Conservation (phyloP, 2,329 filamentous ascomycete genomes). For the Calonectria multiphialidica region DNA sequence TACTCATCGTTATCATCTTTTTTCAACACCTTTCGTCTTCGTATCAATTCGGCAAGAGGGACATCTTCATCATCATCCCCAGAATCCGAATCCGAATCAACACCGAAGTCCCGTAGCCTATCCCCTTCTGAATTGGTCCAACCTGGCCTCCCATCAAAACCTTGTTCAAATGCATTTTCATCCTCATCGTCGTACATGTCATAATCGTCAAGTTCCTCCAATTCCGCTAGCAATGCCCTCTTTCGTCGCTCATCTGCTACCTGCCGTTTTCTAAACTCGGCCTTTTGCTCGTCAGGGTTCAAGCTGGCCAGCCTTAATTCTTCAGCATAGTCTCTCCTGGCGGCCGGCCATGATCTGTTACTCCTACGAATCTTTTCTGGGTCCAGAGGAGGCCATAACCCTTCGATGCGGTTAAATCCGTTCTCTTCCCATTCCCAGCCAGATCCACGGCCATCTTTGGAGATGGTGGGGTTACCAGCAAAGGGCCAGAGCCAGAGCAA, state of each 20-base stretch:
- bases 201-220: conserved; percentile 70
- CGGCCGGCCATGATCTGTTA: conserved; percentile 54
- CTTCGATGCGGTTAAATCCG: conserved; percentile 75
- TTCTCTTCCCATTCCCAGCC: conserved; percentile 80
- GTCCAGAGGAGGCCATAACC: conserved; percentile 73
- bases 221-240: conserved; percentile 59
- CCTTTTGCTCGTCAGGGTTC: conserved; percentile 59
- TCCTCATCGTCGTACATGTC: conserved; percentile 69
- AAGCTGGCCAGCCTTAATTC: conserved; percentile 51
- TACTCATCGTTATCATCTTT: conserved; percentile 48
- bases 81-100: conserved; percentile 73
- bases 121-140: conserved; percentile 86
- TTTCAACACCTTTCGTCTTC: conserved; percentile 60
- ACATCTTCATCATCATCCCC: conserved; percentile 67
- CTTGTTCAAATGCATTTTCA: conserved; percentile 58
- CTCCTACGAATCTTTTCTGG: conserved; percentile 69
- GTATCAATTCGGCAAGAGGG: conserved; percentile 76
- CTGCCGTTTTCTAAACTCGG: conserved; percentile 64
- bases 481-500: conserved; percentile 79
- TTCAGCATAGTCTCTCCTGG: conserved; percentile 48
- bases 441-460: conserved; percentile 50
- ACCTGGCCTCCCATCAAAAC: conserved; percentile 53
- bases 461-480: conserved; percentile 61
- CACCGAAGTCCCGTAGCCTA: conserved; percentile 79
- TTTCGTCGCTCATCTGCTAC: conserved; percentile 58